Base-by-base conservation (phyloP, 371 early-diverging fungal species). In the Circinella minor region DNA sequence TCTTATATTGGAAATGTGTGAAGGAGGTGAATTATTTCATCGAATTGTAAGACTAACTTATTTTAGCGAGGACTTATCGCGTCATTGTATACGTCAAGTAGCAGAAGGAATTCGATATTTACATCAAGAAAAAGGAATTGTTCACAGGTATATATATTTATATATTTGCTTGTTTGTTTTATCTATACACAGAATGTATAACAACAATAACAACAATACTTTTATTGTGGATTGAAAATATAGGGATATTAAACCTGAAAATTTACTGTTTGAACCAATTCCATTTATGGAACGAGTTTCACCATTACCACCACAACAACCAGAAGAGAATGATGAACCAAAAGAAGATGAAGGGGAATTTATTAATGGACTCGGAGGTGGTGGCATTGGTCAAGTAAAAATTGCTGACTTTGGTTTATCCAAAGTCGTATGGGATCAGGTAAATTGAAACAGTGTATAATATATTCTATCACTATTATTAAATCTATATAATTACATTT, bases 231-330 rank as follows among this genome's bases (percentile, higher is more conserved):
- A 47, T 15, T 47, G 47, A 47, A 47, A 51, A 14, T 13, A 10
- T 64, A 81, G 90, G 68, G 99, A 99, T 74, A 93, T 99, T 71
- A 99, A 99, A 81, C 95, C 95, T 36, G 99, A 99, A 76, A 99
- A 99, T 79, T 87, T 95, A 67, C 79, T 97, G 20, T 94, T 91
- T 77, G 90, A 89, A 67, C 88, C 92, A 17, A 92, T 92, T 38
- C 89, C 89, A 0, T 82, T 88, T 39, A 82, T 87, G 62, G 84
- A 90, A 43, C 84, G 87, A 11, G 80, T 77, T 1, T 74, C 77
- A 36, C 86, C 86, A 7, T 70, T 77, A 61, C 73, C 81, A 57
- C 79, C 79, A 61, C 69, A 68, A 60, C 73, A 80, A 60, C 77
- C 78, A 36, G 63, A 62, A 18, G 75, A 76, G 17, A 77, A 70